Conservation (phyloP, 106 monocot species). For the Apostasia ramifera region DNA sequence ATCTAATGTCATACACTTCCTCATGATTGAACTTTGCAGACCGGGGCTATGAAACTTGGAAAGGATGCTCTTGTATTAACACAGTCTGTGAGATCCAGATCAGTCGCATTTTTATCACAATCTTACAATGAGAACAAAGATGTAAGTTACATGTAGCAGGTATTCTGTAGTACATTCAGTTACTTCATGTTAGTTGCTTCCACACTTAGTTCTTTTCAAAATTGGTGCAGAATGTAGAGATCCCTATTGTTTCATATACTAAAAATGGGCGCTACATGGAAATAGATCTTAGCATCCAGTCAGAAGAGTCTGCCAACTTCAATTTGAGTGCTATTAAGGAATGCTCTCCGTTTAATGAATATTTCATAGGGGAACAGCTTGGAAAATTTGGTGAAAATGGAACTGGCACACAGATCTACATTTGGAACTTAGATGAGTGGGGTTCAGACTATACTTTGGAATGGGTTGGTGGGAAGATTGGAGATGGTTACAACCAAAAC, state of each 20-base stretch:
- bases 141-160: conserved; percentile 19
- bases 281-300: conserved; percentile 49
- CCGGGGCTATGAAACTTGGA: conserved; percentile 72
- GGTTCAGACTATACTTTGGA: conserved; percentile 54
- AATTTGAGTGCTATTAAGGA: conserved; percentile 66
- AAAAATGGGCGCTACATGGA: conserved; percentile 65
- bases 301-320: conserved; percentile 31
- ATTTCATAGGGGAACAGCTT: conserved; percentile 60
- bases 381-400: conserved; percentile 46
- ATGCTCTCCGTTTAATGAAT: conserved; percentile 80
- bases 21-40: conserved; percentile 26
- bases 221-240: conserved; percentile 67
- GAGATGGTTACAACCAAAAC: background rate
- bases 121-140: conserved; percentile 62
- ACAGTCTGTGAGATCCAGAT: conserved; percentile 52
- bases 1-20: too few species aligned
- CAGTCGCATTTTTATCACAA: conserved; percentile 71
- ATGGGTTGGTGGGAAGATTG: conserved; percentile 26
- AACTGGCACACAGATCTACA: conserved; percentile 80
- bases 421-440: conserved; percentile 89
- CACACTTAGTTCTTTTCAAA: background rate
- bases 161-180: background rate
- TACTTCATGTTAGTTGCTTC: background rate
- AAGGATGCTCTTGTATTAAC: conserved; percentile 71
- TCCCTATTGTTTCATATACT: conserved; percentile 57